Percentiles rank a stretch among this genome's conserved stretches.
Conservation (phyloP, 202 grass and related monocot genomes). For the Carex sylvatica region DNA sequence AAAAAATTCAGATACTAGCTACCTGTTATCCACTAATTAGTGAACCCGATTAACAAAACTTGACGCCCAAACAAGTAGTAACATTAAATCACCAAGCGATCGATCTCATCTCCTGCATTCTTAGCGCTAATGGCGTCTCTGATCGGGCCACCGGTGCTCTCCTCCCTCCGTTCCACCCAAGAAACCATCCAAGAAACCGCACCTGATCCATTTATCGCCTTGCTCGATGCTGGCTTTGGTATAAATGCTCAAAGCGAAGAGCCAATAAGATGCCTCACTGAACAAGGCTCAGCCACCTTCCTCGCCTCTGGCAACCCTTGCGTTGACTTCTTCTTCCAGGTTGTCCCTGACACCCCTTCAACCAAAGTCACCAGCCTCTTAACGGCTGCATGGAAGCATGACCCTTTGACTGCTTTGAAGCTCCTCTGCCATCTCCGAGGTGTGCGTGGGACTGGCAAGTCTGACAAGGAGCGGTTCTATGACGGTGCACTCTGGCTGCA, state of each 20-base stretch:
- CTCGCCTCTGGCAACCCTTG: conserved; percentile 43
- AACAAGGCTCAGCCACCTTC: conserved; percentile 52
- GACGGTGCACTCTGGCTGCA: conserved; percentile 45
- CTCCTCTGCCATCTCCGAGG: conserved; percentile 57
- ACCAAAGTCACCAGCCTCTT: conserved; percentile 7
- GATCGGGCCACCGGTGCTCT: background rate
- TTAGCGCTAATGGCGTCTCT: conserved; percentile 5
- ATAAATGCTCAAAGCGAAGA: background rate
- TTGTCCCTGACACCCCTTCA: conserved; percentile 28
- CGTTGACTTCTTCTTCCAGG: conserved; percentile 78
- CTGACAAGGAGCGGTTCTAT: conserved; percentile 51
- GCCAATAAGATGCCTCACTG: conserved; percentile 2
- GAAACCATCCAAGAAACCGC: background rate
- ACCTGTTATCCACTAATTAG: background rate
- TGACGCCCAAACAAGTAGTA: background rate
- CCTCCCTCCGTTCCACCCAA: background rate
- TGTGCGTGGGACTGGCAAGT: conserved; percentile 52
- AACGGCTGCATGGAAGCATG: conserved; percentile 34
- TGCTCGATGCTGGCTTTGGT: conserved; percentile 12
- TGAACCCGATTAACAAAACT: background rate
- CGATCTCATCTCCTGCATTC: background rate
- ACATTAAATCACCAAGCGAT: background rate
- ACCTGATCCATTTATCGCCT: background rate
- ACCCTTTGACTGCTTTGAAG: conserved; percentile 42
- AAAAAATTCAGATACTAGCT: background rate